Base-by-base conservation (phyloP, 805 yeast genomes). In the Saturnispora ahearnii region DNA sequence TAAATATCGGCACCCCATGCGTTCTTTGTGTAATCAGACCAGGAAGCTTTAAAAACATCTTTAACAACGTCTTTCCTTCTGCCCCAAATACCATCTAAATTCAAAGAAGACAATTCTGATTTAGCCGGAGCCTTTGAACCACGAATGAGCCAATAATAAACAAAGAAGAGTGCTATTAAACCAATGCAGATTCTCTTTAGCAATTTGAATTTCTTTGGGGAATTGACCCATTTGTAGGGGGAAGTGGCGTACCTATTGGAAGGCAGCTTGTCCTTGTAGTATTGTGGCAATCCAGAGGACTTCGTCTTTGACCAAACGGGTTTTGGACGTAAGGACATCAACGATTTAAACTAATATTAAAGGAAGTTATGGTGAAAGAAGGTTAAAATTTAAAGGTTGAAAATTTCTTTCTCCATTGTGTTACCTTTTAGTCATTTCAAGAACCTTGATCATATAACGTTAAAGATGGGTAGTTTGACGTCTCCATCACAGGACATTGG, bases 1-100 rank as follows among this genome's bases (percentile, higher is more conserved):
- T 84, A 89, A 1, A 81, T 78, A 62, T 89, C 97, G 52, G 72
- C 73, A 7, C 96, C 96, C 90, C 95, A 87, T 0, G 85, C 96
- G 59, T 85, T 72, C 28, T 71, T 66, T 46, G 78, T 79, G 61
- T 90, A 90, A 47, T 82, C 84, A 28, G 70, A 70, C 96, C 96
- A 90, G 6, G 90, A 77, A 40, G 81, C 82, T 49, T 79, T 69
- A 59, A 90, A 86, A 4, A 79, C 87, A n/a, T 70, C 61, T 57
- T 73, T 80, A 30, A 89, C 90, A 55, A 76, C 76, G 12, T 68
- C 64, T 57, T 79, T 81, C 50, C 79, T 74, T 3, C 56, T 55
- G 2, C 59, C 52, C 87, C 87, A 81, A 22, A 47, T 12, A 24
- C 12, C 18, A 13, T 32, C 15, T 10, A 41, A 38, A 13, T 30